Percentiles rank a stretch among this genome's conserved stretches.
These are phyloP conservation scores for Bipolaris oryzae DNA, from an alignment of 2,329 filamentous ascomycete species.

Conservation along the genomic window DNA sequence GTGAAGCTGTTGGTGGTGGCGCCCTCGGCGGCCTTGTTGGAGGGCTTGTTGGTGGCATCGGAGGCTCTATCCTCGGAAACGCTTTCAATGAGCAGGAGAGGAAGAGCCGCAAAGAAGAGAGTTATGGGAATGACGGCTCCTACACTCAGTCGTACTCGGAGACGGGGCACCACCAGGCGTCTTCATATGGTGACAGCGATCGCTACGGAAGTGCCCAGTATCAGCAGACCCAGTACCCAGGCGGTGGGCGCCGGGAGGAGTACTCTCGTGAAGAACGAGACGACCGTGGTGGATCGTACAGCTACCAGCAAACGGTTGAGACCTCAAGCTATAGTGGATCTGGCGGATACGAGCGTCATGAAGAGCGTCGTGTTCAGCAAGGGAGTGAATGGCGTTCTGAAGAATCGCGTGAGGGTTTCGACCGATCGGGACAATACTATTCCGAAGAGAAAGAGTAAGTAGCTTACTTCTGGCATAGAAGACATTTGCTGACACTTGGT, in stretches of 20 bases:
- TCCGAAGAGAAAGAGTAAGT: constrained; percentile 50
- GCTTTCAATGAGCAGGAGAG: constrained; percentile 61
- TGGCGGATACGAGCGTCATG: constrained; percentile 65
- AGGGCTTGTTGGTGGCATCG: constrained; percentile 64
- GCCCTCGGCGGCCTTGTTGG: constrained; percentile 73
- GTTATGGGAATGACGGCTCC: constrained; percentile 64
- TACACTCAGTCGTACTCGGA: constrained; percentile 67
- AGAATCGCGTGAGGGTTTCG: constrained; percentile 45
- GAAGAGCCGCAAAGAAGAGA: constrained; percentile 59
- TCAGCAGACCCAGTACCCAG: constrained; percentile 62
- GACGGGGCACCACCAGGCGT: constrained; percentile 59
- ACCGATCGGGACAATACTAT: constrained; percentile 49
- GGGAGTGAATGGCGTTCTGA: constrained; percentile 50
- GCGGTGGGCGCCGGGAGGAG: constrained; percentile 64
- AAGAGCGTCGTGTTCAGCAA: constrained; percentile 60
- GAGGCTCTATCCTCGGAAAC: constrained; percentile 68
- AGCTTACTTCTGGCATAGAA: not conserved
- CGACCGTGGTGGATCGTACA: constrained; percentile 54
- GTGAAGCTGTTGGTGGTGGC: constrained; percentile 67
- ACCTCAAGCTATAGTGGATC: constrained; percentile 55
- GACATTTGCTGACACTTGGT: constrained; percentile 16
- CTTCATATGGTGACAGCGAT: constrained; percentile 47
- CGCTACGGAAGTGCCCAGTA: constrained; percentile 67
- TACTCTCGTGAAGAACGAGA: constrained; percentile 67
- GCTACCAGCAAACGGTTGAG: constrained; percentile 65